Evolutionary conservation across 2,329 filamentous ascomycete species (phyloP).

Genomic region (Diaporthe sp.): DNA sequence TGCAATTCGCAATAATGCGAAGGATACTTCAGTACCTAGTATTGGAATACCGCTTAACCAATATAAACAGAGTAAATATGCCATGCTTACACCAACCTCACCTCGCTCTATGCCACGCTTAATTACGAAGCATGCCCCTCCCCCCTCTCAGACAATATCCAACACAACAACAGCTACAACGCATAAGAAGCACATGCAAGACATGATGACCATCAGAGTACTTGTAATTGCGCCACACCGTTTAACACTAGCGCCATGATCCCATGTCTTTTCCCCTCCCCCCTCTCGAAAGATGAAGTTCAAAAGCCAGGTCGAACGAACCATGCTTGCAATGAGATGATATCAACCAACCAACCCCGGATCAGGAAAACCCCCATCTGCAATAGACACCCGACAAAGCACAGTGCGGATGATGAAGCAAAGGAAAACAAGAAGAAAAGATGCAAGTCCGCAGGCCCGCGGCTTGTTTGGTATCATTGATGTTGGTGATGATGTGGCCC

Average conservation of each 20-base stretch:
- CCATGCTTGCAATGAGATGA: conserved; percentile 24
- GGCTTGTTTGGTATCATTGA: conserved; percentile 32
- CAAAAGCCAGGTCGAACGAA: background rate
- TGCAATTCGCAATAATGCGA: background rate
- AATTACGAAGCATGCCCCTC: background rate
- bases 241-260: conserved; percentile 35
- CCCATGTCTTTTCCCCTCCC: conserved; percentile 3
- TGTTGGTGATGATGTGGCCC: conserved; percentile 20
- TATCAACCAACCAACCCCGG: conserved; percentile 6
- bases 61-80: background rate
- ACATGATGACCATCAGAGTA: background rate
- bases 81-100: background rate
- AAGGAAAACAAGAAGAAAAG: conserved; percentile 12
- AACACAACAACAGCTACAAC: background rate
- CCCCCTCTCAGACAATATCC: background rate
- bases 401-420: background rate
- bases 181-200: background rate
- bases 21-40: background rate
- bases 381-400: background rate
- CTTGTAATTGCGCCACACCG: conserved; percentile 21
- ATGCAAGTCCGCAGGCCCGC: conserved; percentile 29
- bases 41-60: conserved; percentile 4
- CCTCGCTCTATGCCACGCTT: background rate
- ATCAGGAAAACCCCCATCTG: background rate
- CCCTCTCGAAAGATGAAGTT: background rate